Percentiles rank a stretch among this genome's conserved stretches.
These are phyloP conservation scores for Tilletia indica DNA, from an alignment of 1,284 basidiomycete genomes.

Conservation along the genomic window DNA sequence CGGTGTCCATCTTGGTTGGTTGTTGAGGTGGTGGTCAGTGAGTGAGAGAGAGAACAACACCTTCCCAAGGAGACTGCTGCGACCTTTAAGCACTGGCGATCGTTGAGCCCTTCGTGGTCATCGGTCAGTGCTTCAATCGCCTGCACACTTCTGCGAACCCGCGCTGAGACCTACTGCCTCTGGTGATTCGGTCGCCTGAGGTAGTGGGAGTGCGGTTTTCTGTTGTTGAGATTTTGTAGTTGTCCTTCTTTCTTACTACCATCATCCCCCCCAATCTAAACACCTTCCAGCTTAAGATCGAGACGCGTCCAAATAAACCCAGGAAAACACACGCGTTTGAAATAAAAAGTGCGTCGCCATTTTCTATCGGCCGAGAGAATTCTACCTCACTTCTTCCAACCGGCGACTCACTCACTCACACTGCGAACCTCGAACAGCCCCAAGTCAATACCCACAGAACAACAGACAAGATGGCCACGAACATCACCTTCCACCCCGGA, in stretches of 20 bases:
- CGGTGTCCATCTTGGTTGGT: constrained; percentile 39
- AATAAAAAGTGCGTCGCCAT: neutral
- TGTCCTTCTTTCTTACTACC: no score
- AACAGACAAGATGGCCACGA: constrained; percentile 67
- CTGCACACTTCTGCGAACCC: no score
- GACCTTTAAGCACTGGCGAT: neutral
- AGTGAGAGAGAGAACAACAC: constrained; percentile 8
- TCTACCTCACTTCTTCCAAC: neutral
- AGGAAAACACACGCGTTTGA: neutral
- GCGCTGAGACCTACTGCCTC: no score
- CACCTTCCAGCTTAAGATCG: no score
- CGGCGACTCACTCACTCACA: neutral
- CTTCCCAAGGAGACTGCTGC: neutral
- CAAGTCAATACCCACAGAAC: neutral
- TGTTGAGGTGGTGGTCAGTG: constrained; percentile 12
- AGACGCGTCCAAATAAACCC: no score
- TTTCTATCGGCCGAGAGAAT: no score
- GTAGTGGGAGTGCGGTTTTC: no score
- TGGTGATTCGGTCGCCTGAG: no score
- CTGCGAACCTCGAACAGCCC: neutral
- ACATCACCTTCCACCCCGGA: constrained; percentile 80
- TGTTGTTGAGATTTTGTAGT: no score
- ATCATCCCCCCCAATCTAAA: no score
- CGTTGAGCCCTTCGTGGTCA: neutral
- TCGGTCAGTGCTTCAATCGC: no score